Evolutionary conservation across 2,329 filamentous ascomycete species (phyloP).

Genomic region (Leptographium galeiforme): DNA sequence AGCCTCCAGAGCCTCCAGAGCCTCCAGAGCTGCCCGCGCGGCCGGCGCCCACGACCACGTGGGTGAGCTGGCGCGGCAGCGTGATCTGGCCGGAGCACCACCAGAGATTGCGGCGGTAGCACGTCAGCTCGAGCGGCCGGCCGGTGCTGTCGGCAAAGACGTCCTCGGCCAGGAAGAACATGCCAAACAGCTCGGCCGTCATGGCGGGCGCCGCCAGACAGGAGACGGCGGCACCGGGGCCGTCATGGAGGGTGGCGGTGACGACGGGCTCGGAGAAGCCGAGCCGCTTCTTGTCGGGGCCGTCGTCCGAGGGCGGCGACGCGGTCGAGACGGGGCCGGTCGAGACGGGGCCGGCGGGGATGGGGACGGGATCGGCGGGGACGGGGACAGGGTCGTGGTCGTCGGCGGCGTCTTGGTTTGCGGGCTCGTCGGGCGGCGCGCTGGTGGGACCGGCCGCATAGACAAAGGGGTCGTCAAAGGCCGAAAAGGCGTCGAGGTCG

Average conservation of each 20-base stretch:
- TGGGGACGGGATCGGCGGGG: too few relatives aligned
- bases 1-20: slow-evolving; percentile 16
- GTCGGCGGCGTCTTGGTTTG: slow-evolving; percentile 5
- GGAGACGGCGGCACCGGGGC: slow-evolving; percentile 42
- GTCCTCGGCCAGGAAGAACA: slow-evolving; percentile 79
- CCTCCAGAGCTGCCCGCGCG: slow-evolving; percentile 25
- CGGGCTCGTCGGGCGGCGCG: slow-evolving; percentile 10
- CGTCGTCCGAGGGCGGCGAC: slow-evolving; percentile 32
- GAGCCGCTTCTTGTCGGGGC: slow-evolving; percentile 55
- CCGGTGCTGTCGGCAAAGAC: slow-evolving; percentile 50
- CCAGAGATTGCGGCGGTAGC: slow-evolving; percentile 89
- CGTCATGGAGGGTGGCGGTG: slow-evolving; percentile 51
- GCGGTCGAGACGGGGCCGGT: slow-evolving; percentile 22
- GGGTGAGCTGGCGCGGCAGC: slow-evolving; percentile 57
- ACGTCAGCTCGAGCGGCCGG: slow-evolving; percentile 70
- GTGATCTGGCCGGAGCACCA: slow-evolving; percentile 84
- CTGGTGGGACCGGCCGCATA: slow-evolving; percentile 24
- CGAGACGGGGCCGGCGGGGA: too few relatives aligned
- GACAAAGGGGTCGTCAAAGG: slow-evolving; percentile 53
- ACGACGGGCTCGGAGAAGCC: slow-evolving; percentile 54
- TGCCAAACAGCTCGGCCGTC: slow-evolving; percentile 67
- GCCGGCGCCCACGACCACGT: slow-evolving; percentile 49
- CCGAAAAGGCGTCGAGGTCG: slow-evolving; percentile 47
- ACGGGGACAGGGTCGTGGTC: too few relatives aligned
- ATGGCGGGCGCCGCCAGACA: slow-evolving; percentile 40